A percentile compares a stretch with the other conserved stretches of the same genome.
Evolutionary conservation across 208 protist genomes (phyloP).

Genomic region (Leptomonas seymouri): DNA sequence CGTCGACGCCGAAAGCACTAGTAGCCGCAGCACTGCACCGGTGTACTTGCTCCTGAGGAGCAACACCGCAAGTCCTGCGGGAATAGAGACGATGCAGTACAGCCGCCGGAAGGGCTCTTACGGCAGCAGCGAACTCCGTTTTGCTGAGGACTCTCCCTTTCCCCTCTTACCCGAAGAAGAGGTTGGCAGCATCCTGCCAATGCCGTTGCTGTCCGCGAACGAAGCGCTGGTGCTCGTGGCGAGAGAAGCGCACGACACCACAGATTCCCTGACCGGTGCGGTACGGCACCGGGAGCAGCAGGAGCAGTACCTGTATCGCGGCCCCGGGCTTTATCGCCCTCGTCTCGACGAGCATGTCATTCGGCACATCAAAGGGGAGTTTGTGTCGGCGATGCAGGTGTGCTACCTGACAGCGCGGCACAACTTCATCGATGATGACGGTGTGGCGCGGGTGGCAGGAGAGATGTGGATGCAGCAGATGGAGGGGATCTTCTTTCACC

Average conservation of each 20-base stretch:
- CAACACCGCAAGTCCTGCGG: slow-evolving; percentile 2
- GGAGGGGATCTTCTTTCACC: slow-evolving; percentile 86
- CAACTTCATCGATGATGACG: slow-evolving; percentile 37
- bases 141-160: slow-evolving; percentile 79
- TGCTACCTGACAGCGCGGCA: slow-evolving; percentile 33
- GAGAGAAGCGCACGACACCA: slow-evolving; percentile 16
- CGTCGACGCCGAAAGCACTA: too few species aligned
- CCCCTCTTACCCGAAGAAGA: slow-evolving; percentile 88
- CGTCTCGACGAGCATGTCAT: slow-evolving; percentile 34
- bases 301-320: slow-evolving; percentile 40
- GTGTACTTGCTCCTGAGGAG: slow-evolving; percentile 10
- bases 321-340: slow-evolving; percentile 49
- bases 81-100: slow-evolving; percentile 16
- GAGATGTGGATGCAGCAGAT: slow-evolving; percentile 87
- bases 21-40: neutral
- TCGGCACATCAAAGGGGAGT: slow-evolving; percentile 2
- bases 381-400: slow-evolving; percentile 22
- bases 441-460: slow-evolving; percentile 63
- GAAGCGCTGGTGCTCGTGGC: slow-evolving; percentile 52
- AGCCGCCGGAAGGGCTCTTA: slow-evolving; percentile 25
- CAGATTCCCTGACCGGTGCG: neutral
- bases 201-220: slow-evolving; percentile 64
- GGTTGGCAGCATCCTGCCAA: slow-evolving; percentile 29
- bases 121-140: slow-evolving; percentile 84
- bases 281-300: slow-evolving; percentile 8